A percentile compares a stretch with the other conserved stretches of the same genome.
These are phyloP conservation scores for Mycena leptocephala DNA, from an alignment of 768 basidiomycete genomes.

Conservation along the genomic window DNA sequence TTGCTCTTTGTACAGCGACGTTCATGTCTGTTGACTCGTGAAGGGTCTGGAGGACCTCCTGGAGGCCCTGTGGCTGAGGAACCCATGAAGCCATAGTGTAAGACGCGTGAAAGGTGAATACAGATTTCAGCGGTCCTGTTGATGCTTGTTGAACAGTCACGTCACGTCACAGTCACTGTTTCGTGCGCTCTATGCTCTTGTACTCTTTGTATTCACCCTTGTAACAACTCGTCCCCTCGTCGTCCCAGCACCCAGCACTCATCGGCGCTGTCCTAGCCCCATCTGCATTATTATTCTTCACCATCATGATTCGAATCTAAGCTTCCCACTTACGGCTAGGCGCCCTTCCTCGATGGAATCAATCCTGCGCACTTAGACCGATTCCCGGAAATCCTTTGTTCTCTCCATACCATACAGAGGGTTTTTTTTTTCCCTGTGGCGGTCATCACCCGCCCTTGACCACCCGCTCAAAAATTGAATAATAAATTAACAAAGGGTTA, in stretches of 20 bases:
- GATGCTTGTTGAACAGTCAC: not conserved
- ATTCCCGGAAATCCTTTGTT: not conserved
- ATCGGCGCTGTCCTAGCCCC: not conserved
- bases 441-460: too few relatives aligned
- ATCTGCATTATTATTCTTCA: not conserved
- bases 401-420: not conserved
- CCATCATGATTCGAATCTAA: conserved; percentile 10
- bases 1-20: conserved; percentile 82
- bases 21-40: conserved; percentile 90
- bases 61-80: conserved; percentile 88
- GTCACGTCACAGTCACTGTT: not conserved
- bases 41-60: conserved; percentile 94
- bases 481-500: too few relatives aligned
- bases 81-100: conserved; percentile 82
- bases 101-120: conserved; percentile 54
- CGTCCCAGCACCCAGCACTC: too few relatives aligned
- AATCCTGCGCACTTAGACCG: not conserved
- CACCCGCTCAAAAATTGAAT: too few relatives aligned
- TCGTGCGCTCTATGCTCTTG: too few relatives aligned
- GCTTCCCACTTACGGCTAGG: conserved; percentile 1
- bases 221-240: too few relatives aligned
- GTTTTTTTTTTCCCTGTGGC: too few relatives aligned
- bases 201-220: not conserved
- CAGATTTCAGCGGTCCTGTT: not conserved
- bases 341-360: not conserved